phyloP scores from a whole-genome alignment of 2,329 filamentous ascomycete genomes.

The Diplocarpon rosae region DNA sequence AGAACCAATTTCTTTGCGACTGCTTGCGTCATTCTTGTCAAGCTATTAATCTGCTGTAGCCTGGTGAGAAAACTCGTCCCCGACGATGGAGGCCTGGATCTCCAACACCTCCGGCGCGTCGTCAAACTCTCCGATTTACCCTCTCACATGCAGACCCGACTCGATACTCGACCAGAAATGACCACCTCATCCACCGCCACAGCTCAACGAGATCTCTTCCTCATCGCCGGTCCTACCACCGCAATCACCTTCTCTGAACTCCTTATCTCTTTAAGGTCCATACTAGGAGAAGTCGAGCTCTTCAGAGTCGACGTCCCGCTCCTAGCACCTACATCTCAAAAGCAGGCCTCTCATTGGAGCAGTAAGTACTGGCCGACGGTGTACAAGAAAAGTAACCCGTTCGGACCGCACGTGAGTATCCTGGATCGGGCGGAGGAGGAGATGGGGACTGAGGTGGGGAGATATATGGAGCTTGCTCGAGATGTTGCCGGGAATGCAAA shows the following conservation, averaged over 20 bases:
- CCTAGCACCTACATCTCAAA: slow-evolving; percentile 61
- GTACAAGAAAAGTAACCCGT: slow-evolving; percentile 79
- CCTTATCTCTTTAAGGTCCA: slow-evolving; percentile 32
- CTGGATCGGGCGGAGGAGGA: slow-evolving; percentile 60
- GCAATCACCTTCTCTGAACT: slow-evolving; percentile 44
- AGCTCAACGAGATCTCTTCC: slow-evolving; percentile 29
- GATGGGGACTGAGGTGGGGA: slow-evolving; percentile 49
- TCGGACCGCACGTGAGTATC: slow-evolving; percentile 70
- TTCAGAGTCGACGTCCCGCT: slow-evolving; percentile 53
- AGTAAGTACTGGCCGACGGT: slow-evolving; percentile 72
- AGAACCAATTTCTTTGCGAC: too few species aligned
- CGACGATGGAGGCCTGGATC: slow-evolving; percentile 50
- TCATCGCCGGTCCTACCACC: slow-evolving; percentile 40
- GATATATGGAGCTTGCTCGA: slow-evolving; percentile 59
- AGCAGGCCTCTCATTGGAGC: slow-evolving; percentile 66
- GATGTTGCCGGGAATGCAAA: slow-evolving; percentile 50
- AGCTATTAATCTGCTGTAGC: slow-evolving; percentile 27
- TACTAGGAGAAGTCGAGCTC: slow-evolving; percentile 37
- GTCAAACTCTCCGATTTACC: slow-evolving; percentile 61
- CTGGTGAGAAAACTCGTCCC: slow-evolving; percentile 45
- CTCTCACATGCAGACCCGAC: slow-evolving; percentile 22
- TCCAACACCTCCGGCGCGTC: slow-evolving; percentile 65
- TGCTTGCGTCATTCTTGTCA: too few species aligned
- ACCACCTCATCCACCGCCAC: slow-evolving; percentile 29
- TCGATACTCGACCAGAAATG: neutral